phyloP scores from a whole-genome alignment of 2,329 filamentous ascomycete genomes.

The Myrmaecium sp. region DNA sequence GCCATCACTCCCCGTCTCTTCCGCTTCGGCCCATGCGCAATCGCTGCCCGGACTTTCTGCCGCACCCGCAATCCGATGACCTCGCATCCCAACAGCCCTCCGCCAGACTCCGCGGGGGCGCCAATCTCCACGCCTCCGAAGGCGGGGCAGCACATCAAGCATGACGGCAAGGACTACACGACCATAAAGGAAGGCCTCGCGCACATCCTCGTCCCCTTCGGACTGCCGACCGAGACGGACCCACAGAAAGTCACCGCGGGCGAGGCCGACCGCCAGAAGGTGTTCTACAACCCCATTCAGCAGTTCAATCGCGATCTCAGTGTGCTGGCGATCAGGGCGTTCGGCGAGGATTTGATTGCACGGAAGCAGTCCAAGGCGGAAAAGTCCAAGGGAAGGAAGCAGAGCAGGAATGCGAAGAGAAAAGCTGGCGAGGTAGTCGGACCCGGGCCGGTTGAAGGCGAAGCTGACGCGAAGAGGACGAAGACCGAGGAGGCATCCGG shows the following conservation, averaged over 20 bases:
- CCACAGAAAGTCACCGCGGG: conserved; percentile 22
- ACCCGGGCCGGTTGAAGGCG: conserved; percentile 5
- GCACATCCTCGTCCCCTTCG: conserved; percentile 46
- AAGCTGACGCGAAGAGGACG: conserved; percentile 2
- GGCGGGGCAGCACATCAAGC: conserved; percentile 17
- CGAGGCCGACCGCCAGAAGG: conserved; percentile 45
- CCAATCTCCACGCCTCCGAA: conserved; percentile 14
- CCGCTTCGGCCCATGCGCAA: too few species aligned
- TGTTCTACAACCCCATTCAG: conserved; percentile 98
- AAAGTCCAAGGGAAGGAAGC: conserved; percentile 20
- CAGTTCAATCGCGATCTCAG: conserved; percentile 97
- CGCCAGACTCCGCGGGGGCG: not conserved
- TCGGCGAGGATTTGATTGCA: conserved; percentile 50
- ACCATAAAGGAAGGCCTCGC: conserved; percentile 52
- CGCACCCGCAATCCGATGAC: too few species aligned
- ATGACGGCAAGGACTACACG: conserved; percentile 37
- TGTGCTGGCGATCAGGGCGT: conserved; percentile 79
- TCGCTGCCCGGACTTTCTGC: too few species aligned
- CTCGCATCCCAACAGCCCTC: too few species aligned
- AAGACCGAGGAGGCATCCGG: conserved; percentile 1
- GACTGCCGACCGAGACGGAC: conserved; percentile 28
- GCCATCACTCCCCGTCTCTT: too few species aligned
- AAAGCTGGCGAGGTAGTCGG: conserved; percentile 1
- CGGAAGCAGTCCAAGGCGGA: conserved; percentile 24
- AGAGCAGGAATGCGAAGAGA: conserved; percentile 8